These are phyloP conservation scores for Ceratocystiopsis sp. DNA, from an alignment of 2,329 filamentous ascomycete species.

Conservation along the genomic window DNA sequence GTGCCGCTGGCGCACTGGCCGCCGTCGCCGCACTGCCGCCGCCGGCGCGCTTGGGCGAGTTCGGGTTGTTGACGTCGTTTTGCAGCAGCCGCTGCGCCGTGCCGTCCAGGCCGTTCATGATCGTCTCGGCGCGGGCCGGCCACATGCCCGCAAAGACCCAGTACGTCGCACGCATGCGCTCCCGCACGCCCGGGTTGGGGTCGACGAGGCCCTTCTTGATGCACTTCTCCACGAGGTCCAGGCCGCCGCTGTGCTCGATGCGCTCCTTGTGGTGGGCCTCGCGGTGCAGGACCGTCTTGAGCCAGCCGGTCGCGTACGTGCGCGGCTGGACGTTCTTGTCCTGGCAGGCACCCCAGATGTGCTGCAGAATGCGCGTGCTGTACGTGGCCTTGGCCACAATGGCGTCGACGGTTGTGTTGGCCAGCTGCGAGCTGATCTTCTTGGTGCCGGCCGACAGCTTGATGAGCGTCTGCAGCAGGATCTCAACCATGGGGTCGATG, in stretches of 20 bases:
- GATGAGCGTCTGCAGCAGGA: conserved; percentile 75
- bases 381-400: conserved; percentile 70
- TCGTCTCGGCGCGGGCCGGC: conserved; percentile 55
- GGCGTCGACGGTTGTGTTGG: conserved; percentile 62
- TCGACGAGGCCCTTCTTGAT: conserved; percentile 80
- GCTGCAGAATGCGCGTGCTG: conserved; percentile 65
- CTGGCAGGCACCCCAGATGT: conserved; percentile 64
- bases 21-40: conserved; percentile 12
- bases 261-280: conserved; percentile 63
- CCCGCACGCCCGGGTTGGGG: conserved; percentile 76
- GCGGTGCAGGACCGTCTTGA: conserved; percentile 65
- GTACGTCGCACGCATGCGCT: conserved; percentile 69
- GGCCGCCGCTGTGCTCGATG: conserved; percentile 67
- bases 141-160: conserved; percentile 70
- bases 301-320: conserved; percentile 62
- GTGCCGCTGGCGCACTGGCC: conserved; percentile 22
- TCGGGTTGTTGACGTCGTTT: conserved; percentile 70
- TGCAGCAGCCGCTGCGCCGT: conserved; percentile 67
- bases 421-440: conserved; percentile 76
- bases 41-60: conserved; percentile 40
- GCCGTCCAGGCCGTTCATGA: conserved; percentile 61
- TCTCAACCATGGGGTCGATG: conserved; percentile 77
- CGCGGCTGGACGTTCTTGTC: conserved; percentile 90
- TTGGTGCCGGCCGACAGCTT: conserved; percentile 84
- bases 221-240: conserved; percentile 73